Conservation (phyloP, 805 yeast genomes). For the Cyberlindnera misumaiensis region DNA sequence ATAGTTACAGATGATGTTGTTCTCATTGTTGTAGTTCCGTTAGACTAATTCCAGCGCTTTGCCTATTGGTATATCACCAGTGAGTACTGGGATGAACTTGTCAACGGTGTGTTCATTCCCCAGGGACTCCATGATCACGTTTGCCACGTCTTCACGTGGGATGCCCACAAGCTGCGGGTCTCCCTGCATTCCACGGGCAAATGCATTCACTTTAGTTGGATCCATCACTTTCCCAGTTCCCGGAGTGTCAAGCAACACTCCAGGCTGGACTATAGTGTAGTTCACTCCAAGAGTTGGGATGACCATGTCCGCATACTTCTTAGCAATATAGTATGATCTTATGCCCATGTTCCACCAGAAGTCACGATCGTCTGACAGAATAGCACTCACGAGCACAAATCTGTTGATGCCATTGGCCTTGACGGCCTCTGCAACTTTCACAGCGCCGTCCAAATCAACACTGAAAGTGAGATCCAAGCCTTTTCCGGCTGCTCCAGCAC, state of each 20-base stretch:
- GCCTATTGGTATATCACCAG: conserved; percentile 30
- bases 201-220: conserved; percentile 19
- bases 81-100: conserved; percentile 37
- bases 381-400: conserved; percentile 49
- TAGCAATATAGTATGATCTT: conserved; percentile 50
- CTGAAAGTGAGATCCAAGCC: conserved; percentile 37
- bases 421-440: conserved; percentile 50
- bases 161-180: conserved; percentile 2
- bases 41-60: conserved; percentile 10
- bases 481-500: conserved; percentile 59
- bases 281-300: conserved; percentile 31
- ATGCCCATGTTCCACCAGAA: conserved; percentile 34
- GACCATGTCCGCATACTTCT: conserved; percentile 51
- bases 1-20: too few species aligned
- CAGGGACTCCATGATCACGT: conserved; percentile 32
- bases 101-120: conserved; percentile 31
- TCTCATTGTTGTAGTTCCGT: not conserved
- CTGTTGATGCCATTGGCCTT: conserved; percentile 36
- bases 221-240: conserved; percentile 38
- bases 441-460: conserved; percentile 59
- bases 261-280: conserved; percentile 54
- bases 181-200: conserved; percentile 2
- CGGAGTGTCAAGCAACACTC: conserved; percentile 32
- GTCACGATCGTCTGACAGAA: conserved; percentile 45
- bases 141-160: conserved; percentile 52